Conservation (phyloP, 1,284 basidiomycete genomes). For the Limonomyces culmigenus region DNA sequence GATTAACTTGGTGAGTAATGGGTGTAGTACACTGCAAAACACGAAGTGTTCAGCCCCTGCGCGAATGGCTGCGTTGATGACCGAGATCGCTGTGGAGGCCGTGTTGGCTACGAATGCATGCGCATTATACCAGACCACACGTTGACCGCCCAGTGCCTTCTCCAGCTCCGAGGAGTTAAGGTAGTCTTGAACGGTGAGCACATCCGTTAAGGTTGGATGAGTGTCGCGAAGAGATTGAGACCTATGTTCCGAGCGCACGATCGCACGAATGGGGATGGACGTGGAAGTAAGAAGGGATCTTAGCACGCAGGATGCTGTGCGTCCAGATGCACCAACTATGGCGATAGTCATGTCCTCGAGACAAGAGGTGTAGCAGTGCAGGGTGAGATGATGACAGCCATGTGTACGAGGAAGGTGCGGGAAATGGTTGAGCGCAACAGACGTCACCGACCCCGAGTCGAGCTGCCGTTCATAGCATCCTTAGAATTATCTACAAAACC, state of each 20-base stretch:
- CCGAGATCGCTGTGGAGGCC: constrained; percentile 17
- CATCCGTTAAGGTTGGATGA: constrained; percentile 1
- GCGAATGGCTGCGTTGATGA: constrained; percentile 18
- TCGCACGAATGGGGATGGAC: constrained; percentile 7
- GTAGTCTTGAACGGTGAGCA: constrained; percentile 13
- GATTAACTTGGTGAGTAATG: constrained; percentile 14
- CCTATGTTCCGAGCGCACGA: constrained; percentile 8
- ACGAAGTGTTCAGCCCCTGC: constrained; percentile 22
- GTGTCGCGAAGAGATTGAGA: constrained; percentile 5
- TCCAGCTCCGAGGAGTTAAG: constrained; percentile 13
- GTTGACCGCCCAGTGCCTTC: constrained; percentile 11
- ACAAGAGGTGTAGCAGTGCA: too few species aligned
- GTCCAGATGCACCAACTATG: constrained; percentile 15
- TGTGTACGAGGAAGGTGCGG: too few species aligned
- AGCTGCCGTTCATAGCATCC: too few species aligned
- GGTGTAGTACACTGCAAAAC: constrained; percentile 18
- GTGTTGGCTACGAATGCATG: constrained; percentile 14
- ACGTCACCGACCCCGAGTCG: too few species aligned
- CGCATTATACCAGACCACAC: constrained; percentile 16
- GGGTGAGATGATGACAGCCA: too few species aligned
- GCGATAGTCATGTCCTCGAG: too few species aligned
- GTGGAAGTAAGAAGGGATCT: constrained; percentile 10
- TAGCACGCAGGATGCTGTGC: constrained; percentile 15
- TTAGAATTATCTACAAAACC: too few species aligned
- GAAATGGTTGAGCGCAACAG: too few species aligned